Evolutionary conservation across 495 filamentous ascomycete species (phyloP).

Genomic region (Penicillium bovifimosum): DNA sequence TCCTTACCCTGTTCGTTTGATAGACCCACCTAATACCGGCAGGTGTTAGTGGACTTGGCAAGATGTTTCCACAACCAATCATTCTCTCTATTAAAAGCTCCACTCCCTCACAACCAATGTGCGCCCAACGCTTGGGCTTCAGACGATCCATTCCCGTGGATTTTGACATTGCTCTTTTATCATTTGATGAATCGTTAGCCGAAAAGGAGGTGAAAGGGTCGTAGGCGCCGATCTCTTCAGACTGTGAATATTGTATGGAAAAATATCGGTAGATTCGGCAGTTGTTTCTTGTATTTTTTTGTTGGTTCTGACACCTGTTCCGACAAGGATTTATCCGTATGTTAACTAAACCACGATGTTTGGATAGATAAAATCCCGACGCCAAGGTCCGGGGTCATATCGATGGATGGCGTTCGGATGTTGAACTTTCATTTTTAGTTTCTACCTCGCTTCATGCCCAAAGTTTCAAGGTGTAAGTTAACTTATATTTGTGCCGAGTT

Average conservation of each 20-base stretch:
- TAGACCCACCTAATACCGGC: no score
- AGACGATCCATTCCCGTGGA: constrained; percentile 32
- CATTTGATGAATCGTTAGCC: constrained; percentile 24
- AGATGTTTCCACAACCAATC: neutral
- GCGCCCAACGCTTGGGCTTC: constrained; percentile 19
- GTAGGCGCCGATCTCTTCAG: constrained; percentile 27
- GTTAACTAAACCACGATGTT: no score
- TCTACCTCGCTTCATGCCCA: no score
- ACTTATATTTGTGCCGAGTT: no score
- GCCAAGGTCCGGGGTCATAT: neutral
- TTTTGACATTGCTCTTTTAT: constrained; percentile 12
- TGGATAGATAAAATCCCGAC: neutral
- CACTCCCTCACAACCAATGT: constrained; percentile 9
- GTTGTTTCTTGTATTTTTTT: no score
- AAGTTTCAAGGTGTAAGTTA: no score
- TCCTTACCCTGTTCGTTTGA: no score
- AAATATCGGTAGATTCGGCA: neutral
- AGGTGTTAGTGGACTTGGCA: no score
- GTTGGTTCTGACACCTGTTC: no score
- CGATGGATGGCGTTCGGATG: no score
- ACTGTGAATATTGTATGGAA: constrained; percentile 8
- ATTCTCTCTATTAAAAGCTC: neutral
- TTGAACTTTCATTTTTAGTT: no score
- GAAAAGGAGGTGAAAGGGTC: constrained; percentile 27
- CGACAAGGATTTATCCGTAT: no score